A percentile compares a stretch with the other conserved stretches of the same genome.
Evolutionary conservation across 148 eudicot species (phyloP).

Genomic region (Vaccinium darrowii): DNA sequence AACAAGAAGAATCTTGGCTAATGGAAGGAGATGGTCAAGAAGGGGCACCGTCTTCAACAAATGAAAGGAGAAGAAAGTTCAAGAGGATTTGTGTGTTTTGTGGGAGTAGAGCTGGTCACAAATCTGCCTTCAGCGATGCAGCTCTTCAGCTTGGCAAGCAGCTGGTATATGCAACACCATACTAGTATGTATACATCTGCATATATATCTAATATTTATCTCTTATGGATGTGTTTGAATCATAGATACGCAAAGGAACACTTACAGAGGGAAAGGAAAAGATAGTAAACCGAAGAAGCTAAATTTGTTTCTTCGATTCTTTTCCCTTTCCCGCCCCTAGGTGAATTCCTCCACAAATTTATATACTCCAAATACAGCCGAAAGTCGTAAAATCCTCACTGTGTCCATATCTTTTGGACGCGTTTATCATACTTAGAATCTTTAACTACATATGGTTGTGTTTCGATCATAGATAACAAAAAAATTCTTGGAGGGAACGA

Average conservation of each 20-base stretch:
- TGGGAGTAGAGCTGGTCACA: constrained; percentile 69
- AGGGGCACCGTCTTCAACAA: constrained; percentile 17
- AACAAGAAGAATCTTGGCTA: neutral
- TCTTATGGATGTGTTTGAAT: neutral
- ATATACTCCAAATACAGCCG: neutral
- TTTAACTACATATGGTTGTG: no score
- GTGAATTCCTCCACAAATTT: neutral
- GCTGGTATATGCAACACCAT: constrained; percentile 35
- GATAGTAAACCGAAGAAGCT: neutral
- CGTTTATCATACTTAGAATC: neutral
- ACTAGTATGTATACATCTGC: no score
- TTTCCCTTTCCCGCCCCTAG: neutral
- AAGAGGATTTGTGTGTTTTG: constrained; percentile 70
- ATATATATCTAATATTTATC: no score
- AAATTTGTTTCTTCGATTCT: neutral
- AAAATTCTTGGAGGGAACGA: no score
- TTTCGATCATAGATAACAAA: no score
- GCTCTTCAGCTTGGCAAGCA: constrained; percentile 66
- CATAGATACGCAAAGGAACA: neutral
- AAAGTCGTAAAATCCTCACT: neutral
- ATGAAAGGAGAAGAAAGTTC: constrained; percentile 36
- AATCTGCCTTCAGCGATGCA: constrained; percentile 59
- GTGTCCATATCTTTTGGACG: neutral
- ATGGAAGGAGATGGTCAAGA: constrained; percentile 38
- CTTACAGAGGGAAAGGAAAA: neutral